phyloP scores from a whole-genome alignment of 78 protist genomes.

The Chrysochromulina tobinii region DNA sequence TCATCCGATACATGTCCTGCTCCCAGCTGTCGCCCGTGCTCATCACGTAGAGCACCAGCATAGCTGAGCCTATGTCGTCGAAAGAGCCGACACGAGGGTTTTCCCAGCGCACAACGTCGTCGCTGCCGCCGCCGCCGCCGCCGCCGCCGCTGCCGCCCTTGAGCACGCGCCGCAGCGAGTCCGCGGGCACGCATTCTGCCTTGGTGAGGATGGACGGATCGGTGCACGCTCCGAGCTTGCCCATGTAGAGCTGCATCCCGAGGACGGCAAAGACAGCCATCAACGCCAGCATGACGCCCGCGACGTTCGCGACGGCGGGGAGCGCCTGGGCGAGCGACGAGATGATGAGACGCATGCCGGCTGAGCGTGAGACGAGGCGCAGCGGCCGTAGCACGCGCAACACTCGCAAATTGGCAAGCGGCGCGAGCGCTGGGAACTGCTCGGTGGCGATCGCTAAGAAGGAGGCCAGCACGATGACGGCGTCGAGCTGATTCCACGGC shows the following conservation, averaged over 20 bases:
- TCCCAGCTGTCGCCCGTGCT: neutral
- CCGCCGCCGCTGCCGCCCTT: no score
- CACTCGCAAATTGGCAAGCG: no score
- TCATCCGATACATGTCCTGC: neutral
- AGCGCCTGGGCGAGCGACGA: neutral
- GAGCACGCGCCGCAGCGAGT: no score
- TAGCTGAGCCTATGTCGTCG: neutral
- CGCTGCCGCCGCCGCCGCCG: no score
- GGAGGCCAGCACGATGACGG: slow-evolving; percentile 18
- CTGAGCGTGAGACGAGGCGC: neutral
- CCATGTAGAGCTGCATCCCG: neutral
- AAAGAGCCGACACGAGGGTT: neutral
- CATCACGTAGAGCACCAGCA: neutral
- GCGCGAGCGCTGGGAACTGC: no score
- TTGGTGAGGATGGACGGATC: neutral
- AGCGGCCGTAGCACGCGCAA: slow-evolving; percentile 17
- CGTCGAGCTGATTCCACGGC: slow-evolving; percentile 45
- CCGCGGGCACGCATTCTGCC: no score
- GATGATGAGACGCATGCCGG: neutral
- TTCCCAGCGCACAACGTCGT: neutral
- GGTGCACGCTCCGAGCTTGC: neutral
- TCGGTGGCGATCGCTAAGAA: no score
- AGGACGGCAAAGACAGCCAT: neutral
- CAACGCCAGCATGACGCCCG: neutral
- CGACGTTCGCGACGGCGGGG: neutral